These are phyloP conservation scores for Plantago major DNA, from an alignment of 257 asterid species.

Conservation along the genomic window DNA sequence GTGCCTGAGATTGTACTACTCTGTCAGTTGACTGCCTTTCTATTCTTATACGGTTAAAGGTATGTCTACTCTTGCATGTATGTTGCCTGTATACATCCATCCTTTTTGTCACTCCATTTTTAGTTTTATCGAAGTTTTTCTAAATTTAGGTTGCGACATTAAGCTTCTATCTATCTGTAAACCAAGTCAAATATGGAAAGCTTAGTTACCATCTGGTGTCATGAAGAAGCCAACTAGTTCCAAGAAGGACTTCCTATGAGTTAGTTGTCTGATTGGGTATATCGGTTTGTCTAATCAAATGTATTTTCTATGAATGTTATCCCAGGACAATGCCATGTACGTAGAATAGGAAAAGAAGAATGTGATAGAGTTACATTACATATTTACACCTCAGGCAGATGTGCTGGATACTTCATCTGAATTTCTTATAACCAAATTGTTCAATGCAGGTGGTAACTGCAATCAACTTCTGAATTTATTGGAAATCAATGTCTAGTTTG, in stretches of 20 bases:
- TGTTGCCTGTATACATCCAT: neutral
- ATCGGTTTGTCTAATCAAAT: neutral
- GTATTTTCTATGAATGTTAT: neutral
- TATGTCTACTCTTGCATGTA: slow-evolving; percentile 19
- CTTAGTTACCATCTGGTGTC: neutral
- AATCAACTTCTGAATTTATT: neutral
- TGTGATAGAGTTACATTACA: neutral
- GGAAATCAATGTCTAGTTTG: neutral
- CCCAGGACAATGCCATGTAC: neutral
- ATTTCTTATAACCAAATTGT: neutral
- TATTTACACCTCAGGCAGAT: neutral
- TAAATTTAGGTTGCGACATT: neutral
- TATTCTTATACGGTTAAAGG: slow-evolving; percentile 56
- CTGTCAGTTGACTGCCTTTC: slow-evolving; percentile 58
- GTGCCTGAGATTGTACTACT: too few species aligned
- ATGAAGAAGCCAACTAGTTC: neutral
- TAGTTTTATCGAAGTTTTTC: neutral
- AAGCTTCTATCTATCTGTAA: neutral
- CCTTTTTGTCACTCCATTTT: neutral
- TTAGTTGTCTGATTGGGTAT: neutral
- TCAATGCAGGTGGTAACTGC: neutral
- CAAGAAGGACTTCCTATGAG: neutral
- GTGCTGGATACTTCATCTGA: neutral
- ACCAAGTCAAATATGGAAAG: neutral
- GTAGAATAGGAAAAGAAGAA: neutral